Percentiles rank a stretch among this genome's conserved stretches.
These are phyloP conservation scores for Metrosideros polymorpha DNA, from an alignment of 441 rosid species.

Conservation along the genomic window DNA sequence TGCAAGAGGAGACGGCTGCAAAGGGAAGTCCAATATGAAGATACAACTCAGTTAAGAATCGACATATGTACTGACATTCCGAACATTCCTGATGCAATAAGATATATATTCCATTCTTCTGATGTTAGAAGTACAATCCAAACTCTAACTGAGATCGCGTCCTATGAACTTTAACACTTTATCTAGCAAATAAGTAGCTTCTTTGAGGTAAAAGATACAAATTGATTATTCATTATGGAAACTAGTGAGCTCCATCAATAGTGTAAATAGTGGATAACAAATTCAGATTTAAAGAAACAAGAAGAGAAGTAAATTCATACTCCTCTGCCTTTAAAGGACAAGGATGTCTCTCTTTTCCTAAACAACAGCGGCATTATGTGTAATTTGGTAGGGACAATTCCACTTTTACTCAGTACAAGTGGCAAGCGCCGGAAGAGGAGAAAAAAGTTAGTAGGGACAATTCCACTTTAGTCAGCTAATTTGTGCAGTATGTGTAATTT, in stretches of 20 bases:
- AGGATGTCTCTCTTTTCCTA: neutral
- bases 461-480: neutral
- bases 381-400: too few species aligned
- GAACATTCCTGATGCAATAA: neutral
- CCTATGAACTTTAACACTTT: neutral
- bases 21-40: neutral
- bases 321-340: neutral
- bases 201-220: neutral
- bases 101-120: neutral
- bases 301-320: neutral
- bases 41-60: neutral
- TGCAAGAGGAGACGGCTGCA: slow-evolving; percentile 78
- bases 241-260: neutral
- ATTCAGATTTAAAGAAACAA: neutral
- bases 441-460: neutral
- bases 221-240: neutral
- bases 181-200: neutral
- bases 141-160: neutral
- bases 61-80: neutral
- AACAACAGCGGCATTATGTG: neutral
- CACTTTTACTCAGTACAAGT: neutral
- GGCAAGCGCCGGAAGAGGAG: neutral
- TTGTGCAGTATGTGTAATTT: neutral
- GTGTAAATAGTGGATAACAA: neutral
- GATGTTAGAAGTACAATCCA: neutral